Evolutionary conservation across 768 basidiomycete genomes (phyloP).

Genomic region (Podaxis carcinomalis): DNA sequence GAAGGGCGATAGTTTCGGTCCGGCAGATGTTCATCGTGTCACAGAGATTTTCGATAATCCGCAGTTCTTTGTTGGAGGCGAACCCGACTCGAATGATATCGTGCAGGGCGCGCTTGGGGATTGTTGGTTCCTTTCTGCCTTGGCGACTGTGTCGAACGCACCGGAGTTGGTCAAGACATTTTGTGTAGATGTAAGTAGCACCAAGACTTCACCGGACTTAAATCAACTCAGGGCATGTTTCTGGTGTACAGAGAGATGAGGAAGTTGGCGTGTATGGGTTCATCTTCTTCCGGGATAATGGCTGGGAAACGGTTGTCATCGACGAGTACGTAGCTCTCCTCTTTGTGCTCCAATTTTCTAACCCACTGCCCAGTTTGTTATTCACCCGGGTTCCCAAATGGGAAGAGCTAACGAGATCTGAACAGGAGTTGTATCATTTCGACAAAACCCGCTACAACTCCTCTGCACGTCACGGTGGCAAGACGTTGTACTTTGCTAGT

Average conservation of each 20-base stretch:
- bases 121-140: slow-evolving; percentile 53
- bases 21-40: slow-evolving; percentile 30
- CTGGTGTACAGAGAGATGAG: slow-evolving; percentile 37
- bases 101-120: slow-evolving; percentile 49
- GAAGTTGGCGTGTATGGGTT: slow-evolving; percentile 54
- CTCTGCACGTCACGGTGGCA: slow-evolving; percentile 43
- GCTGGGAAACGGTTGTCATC: slow-evolving; percentile 51
- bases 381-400: slow-evolving; percentile 46
- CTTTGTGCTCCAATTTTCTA: neutral
- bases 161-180: slow-evolving; percentile 46
- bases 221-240: neutral
- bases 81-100: slow-evolving; percentile 39
- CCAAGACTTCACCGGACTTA: neutral
- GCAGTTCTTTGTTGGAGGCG: slow-evolving; percentile 44
- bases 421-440: slow-evolving; percentile 46
- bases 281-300: slow-evolving; percentile 48
- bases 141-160: slow-evolving; percentile 45
- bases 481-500: slow-evolving; percentile 46
- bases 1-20: slow-evolving; percentile 15
- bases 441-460: slow-evolving; percentile 43
- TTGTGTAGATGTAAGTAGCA: slow-evolving; percentile 26
- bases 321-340: slow-evolving; percentile 44
- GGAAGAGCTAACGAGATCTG: slow-evolving; percentile 37
- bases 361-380: slow-evolving; percentile 30
- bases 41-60: slow-evolving; percentile 53